These are phyloP conservation scores for Ammopiptanthus mongolicus DNA, from an alignment of 306 rosid species.

Conservation along the genomic window DNA sequence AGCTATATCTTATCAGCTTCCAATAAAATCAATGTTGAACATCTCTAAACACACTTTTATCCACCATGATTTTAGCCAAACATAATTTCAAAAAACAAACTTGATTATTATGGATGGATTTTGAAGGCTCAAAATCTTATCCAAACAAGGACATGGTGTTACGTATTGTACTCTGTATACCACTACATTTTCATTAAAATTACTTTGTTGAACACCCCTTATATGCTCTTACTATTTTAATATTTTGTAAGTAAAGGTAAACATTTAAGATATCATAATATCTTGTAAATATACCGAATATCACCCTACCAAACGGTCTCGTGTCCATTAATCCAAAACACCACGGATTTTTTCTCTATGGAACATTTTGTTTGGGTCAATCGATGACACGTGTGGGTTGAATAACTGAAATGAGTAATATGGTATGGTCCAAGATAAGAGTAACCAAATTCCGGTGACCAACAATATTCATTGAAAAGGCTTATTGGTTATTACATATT, in stretches of 20 bases:
- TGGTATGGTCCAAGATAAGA: neutral
- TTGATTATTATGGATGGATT: too few species aligned
- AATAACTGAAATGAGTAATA: neutral
- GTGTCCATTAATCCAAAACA: neutral
- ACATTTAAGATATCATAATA: neutral
- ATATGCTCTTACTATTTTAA: neutral
- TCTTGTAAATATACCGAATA: neutral
- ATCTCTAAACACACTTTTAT: too few species aligned
- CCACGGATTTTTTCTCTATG: neutral
- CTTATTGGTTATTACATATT: neutral
- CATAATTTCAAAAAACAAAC: too few species aligned
- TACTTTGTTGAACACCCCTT: neutral
- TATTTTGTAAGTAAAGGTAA: too few species aligned
- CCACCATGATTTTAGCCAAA: too few species aligned
- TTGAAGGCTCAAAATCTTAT: too few species aligned
- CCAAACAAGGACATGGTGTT: too few species aligned
- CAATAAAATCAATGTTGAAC: too few species aligned
- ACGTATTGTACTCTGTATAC: too few species aligned
- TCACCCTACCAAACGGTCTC: neutral
- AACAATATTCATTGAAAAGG: neutral
- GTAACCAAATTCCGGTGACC: neutral
- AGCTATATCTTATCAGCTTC: too few species aligned
- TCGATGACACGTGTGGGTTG: neutral
- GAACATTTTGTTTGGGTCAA: neutral
- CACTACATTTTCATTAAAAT: neutral